Base-by-base conservation (phyloP, 345 rosid genomes). In the Clausena lansium region DNA sequence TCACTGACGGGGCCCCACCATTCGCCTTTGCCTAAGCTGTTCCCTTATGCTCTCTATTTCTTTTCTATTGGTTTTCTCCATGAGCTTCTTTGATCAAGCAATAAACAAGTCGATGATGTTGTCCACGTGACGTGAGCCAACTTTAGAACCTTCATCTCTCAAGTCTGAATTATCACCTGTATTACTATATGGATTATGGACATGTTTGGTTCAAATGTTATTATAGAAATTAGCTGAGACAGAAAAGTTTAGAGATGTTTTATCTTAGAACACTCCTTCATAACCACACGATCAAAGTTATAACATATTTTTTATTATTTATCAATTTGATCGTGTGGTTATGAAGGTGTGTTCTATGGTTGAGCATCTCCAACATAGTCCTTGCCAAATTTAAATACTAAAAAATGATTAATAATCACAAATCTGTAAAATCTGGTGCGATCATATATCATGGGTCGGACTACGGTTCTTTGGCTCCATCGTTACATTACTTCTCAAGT, bases 51-150 rank as follows among this genome's bases (percentile, higher is more conserved):
- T 58, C 35, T 20, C 27, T 35, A 7, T 28, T n/a, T 75, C 63
- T 24, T 25, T 47, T 45, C 27, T 75, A 66, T 60, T 71, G 14
- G 71, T 70, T 55, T 47, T 74, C 81, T 54, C 70, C 76, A 27
- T 58, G 24, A 17, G 20, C 59, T 71, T 67, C 61, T 62, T 76
- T 52, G 13, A 75, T 71, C 47, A 9, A 80, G 55, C 25, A 25
- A 77, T 39, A 67, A 50, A 50, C 27, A 33, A 45, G 41, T 60
- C 60, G 71, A n/a, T n/a, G 32, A 76, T 61, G 24, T 73, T 60
- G 55, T 67, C 73, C 79, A 70, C 75, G 70, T 75, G 82, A 75
- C 75, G 70, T 71, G 82, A 75, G 78, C 58, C 35, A 25, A 75
- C 71, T 70, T 68, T 25, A 25, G 10, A 39, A 65, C n/a, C 36